Percentiles rank a stretch among this genome's conserved stretches.
phyloP scores from a whole-genome alignment of 352 stramenopile genomes.

The Phytophthora niederhauseri region DNA sequence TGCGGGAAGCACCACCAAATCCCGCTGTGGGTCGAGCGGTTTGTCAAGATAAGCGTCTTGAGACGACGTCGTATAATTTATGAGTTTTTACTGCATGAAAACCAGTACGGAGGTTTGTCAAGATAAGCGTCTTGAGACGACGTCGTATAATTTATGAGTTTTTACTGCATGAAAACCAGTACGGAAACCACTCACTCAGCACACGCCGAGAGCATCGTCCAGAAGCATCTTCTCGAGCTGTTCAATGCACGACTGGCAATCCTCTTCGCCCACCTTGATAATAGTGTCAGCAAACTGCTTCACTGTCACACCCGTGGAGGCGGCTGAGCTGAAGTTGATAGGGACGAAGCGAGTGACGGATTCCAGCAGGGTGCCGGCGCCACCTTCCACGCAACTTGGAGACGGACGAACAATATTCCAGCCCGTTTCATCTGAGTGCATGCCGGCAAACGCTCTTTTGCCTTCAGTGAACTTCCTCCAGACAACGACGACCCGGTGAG shows the following conservation, averaged over 20 bases:
- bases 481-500: constrained; percentile 52
- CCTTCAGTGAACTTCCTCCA: constrained; percentile 55
- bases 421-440: constrained; percentile 65
- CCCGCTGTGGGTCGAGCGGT: too few relatives aligned
- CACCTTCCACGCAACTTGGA: neutral
- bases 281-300: constrained; percentile 27
- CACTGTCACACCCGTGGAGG: neutral
- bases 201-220: constrained; percentile 29
- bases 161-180: neutral
- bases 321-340: constrained; percentile 26
- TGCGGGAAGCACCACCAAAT: too few relatives aligned
- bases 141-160: constrained; percentile 9
- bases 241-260: constrained; percentile 11
- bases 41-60: too few relatives aligned
- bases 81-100: too few relatives aligned
- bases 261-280: constrained; percentile 27
- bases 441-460: constrained; percentile 37
- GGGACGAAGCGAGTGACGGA: constrained; percentile 27
- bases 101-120: too few relatives aligned
- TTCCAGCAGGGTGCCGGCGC: constrained; percentile 19
- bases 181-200: too few relatives aligned
- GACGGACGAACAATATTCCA: constrained; percentile 45
- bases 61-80: too few relatives aligned
- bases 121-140: too few relatives aligned
- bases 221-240: constrained; percentile 30